These are phyloP conservation scores for Salvia hispanica DNA, from an alignment of 257 asterid species.

Conservation along the genomic window DNA sequence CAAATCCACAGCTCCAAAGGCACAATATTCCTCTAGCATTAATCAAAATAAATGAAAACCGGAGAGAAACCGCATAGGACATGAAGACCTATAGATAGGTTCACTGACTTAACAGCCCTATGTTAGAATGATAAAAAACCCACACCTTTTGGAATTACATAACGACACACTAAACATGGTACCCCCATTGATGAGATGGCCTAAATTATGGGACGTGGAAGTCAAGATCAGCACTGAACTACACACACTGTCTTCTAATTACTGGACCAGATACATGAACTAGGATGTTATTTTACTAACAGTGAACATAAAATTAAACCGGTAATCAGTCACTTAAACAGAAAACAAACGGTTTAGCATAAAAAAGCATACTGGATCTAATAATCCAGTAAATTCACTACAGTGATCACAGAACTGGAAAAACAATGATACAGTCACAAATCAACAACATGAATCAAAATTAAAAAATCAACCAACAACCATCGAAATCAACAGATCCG, in stretches of 20 bases:
- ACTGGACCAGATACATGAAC: conserved; percentile 7
- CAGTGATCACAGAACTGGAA: conserved; percentile 16
- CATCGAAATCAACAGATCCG: conserved; percentile 37
- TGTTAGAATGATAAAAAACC: neutral
- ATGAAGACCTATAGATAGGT: neutral
- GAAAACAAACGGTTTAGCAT: neutral
- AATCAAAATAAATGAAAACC: neutral
- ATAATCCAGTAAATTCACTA: conserved; percentile 11
- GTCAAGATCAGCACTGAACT: conserved; percentile 9
- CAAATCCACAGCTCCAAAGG: conserved; percentile 4
- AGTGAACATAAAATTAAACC: neutral
- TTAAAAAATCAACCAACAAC: conserved; percentile 16
- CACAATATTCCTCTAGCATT: conserved; percentile 1
- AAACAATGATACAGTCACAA: conserved; percentile 19
- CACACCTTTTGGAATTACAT: neutral
- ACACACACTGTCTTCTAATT: conserved; percentile 5
- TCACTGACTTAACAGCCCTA: conserved; percentile 17
- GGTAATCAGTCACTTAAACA: neutral
- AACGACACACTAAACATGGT: neutral
- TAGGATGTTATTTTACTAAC: neutral
- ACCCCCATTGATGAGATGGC: neutral
- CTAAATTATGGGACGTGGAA: neutral
- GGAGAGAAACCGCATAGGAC: conserved; percentile 1
- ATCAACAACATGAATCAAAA: conserved; percentile 9
- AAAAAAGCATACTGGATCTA: conserved; percentile 12